Conservation (phyloP, 164 flowering plant species). For the Litsea cubeba region DNA sequence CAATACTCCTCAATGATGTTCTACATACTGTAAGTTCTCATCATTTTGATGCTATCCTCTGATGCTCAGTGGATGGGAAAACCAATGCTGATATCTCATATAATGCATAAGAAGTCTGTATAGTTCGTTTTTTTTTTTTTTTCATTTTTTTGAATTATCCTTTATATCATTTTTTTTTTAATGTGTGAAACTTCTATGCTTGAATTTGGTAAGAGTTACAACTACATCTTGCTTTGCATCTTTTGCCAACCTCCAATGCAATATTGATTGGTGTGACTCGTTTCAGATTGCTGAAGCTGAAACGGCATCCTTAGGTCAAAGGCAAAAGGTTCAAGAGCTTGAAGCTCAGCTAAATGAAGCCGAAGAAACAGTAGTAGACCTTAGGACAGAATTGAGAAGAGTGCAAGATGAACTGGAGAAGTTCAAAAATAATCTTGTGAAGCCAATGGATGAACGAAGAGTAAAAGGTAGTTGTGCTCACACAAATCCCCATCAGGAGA, state of each 20-base stretch:
- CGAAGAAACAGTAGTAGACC: conserved; percentile 66
- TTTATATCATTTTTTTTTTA: too few species aligned
- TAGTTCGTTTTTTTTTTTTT: too few species aligned
- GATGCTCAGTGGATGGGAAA: too few species aligned
- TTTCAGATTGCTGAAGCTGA: conserved; percentile 52
- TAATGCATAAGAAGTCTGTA: too few species aligned
- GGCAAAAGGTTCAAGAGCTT: conserved; percentile 67
- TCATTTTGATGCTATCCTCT: too few species aligned
- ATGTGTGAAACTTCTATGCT: too few species aligned
- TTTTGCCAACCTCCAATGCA: not conserved
- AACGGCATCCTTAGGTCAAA: conserved; percentile 44
- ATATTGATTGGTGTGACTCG: not conserved
- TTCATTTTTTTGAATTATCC: too few species aligned
- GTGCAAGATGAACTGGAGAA: conserved; percentile 50
- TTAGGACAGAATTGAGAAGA: conserved; percentile 55
- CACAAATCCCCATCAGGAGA: conserved; percentile 18
- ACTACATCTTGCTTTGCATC: too few species aligned
- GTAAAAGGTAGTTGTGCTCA: conserved; percentile 9
- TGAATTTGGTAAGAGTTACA: too few species aligned
- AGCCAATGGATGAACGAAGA: conserved; percentile 17
- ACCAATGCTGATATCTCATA: too few species aligned
- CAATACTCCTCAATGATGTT: too few species aligned
- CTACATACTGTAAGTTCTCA: too few species aligned
- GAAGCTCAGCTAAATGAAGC: conserved; percentile 88
- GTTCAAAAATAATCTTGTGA: conserved; percentile 20